These are phyloP conservation scores for Phaeosphaeria sp. DNA, from an alignment of 2,329 filamentous ascomycete genomes.

Conservation along the genomic window DNA sequence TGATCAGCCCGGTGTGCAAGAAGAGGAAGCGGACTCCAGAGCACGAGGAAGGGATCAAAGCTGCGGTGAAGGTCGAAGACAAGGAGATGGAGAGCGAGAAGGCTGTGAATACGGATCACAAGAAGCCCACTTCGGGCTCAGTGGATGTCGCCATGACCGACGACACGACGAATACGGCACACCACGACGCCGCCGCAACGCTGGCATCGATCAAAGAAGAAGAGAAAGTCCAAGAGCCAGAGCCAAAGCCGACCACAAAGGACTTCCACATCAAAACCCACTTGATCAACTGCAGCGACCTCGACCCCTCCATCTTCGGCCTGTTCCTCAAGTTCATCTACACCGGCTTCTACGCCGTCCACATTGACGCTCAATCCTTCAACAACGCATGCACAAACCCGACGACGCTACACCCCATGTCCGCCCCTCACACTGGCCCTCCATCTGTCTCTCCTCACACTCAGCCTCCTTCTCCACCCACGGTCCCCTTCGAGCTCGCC, in stretches of 20 bases:
- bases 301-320: constrained; percentile 21
- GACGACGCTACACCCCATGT: too few relatives aligned
- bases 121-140: too few relatives aligned
- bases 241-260: too few relatives aligned
- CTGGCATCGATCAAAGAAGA: background rate
- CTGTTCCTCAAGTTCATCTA: constrained; percentile 33
- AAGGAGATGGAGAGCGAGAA: constrained; percentile 24
- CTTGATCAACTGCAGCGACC: background rate
- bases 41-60: background rate
- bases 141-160: background rate
- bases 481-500: background rate
- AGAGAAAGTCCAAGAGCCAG: background rate
- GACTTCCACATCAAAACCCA: too few relatives aligned
- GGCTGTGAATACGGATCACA: too few relatives aligned
- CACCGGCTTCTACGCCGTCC: constrained; percentile 19
- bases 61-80: background rate
- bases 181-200: background rate
- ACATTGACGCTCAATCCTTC: constrained; percentile 8
- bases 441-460: background rate
- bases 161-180: background rate
- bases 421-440: background rate
- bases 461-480: too few relatives aligned
- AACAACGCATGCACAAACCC: too few relatives aligned
- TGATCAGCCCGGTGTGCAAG: background rate
- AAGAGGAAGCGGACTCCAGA: background rate